Evolutionary conservation across 805 yeast genomes (phyloP).

Genomic region (Yarrowia bubula): DNA sequence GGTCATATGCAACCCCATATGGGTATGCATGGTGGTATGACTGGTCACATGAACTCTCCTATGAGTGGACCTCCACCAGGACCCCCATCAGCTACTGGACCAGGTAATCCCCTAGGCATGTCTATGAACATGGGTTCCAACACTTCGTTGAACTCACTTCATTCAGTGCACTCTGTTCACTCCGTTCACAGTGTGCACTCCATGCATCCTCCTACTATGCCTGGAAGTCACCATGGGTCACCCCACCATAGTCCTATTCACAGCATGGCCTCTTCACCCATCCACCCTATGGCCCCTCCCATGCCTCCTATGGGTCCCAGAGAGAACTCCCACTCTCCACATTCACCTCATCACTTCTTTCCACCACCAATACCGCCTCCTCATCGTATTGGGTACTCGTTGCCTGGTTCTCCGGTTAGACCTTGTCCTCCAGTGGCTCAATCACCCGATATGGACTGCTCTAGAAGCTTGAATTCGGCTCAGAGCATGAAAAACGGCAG

Average conservation of each 20-base stretch:
- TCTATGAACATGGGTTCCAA: constrained; percentile 17
- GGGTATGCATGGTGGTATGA: too few species aligned
- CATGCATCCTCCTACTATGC: neutral
- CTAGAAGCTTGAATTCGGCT: constrained; percentile 6
- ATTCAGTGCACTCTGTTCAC: neutral
- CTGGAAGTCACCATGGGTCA: neutral
- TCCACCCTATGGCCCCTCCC: neutral
- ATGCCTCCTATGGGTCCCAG: neutral
- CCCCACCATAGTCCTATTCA: neutral
- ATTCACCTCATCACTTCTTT: constrained; percentile 7
- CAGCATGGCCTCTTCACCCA: neutral
- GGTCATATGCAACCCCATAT: neutral
- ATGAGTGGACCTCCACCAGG: neutral
- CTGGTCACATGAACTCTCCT: neutral
- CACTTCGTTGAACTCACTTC: constrained; percentile 5
- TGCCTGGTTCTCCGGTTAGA: constrained; percentile 6
- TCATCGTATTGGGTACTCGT: constrained; percentile 1
- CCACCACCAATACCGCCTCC: constrained; percentile 5
- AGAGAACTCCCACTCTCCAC: neutral
- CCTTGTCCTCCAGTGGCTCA: neutral
- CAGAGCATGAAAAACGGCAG: neutral
- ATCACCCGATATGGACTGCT: constrained; percentile 10
- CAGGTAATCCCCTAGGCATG: neutral
- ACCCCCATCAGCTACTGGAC: neutral
- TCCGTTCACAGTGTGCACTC: neutral